Base-by-base conservation (phyloP, 75 land plant genomes). In the Pinus tabuliformis region DNA sequence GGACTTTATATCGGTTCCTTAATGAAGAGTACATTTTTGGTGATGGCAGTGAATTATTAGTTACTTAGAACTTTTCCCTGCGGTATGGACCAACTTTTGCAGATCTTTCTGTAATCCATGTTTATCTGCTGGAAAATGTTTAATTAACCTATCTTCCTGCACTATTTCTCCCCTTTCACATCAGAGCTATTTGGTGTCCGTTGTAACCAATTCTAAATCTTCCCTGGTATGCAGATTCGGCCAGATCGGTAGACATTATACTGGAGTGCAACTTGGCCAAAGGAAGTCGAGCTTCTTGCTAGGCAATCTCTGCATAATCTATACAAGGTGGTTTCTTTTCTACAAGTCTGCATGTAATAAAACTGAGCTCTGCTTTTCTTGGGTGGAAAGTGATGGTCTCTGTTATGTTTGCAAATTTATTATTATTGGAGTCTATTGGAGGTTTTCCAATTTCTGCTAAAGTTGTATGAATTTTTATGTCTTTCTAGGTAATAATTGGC, bases 201-300 rank as follows among this genome's bases (percentile, higher is more conserved):
- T 36, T 58, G 20, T 26, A 12, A 24, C 37, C 49, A 8, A 20
- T 24, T 58, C n/a, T 57, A 16, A 58, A 13, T 72, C 8, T 39
- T 58, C 56, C 14, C 16, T 26, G n/a, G 26, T 82, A 11, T 83
- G 77, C 85, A 97, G 99, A 97, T 97, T 73, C 95, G 99, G 3
- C 99, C 99, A 58, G 99, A 97, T 78, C 93, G 99, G 60, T 98
- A 97, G 83, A 97, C 99, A 61, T 83, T 97, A 3, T 94, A 92
- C 62, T 97, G 99, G 99, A 97, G 99, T 89, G 99, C 99, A 8
- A 97, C 99, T n/a, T 97, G 99, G 99, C 99, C 99, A 1, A 97
- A 97, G 85, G 99, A 97, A 81, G 99, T 97, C 63, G 99, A 97
- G 76, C 90, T 79, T 33, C 90, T 97, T 42, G 95, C 98, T 15